Base-by-base conservation (phyloP, 371 early-diverging fungal genomes). In the Apophysomyces variabilis region DNA sequence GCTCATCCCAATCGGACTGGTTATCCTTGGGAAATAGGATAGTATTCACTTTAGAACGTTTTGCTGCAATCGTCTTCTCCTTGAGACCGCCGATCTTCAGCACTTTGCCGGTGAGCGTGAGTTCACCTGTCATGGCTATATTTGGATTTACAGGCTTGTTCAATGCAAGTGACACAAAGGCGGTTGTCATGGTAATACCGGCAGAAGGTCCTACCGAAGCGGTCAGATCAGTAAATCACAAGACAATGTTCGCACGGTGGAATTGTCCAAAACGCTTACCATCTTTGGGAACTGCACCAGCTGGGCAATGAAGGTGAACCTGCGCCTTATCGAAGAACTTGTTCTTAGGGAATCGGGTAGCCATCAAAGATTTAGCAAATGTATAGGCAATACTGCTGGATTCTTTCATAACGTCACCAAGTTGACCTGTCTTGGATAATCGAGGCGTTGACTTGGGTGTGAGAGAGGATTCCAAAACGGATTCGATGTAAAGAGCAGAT, bases 391-490 rank as follows among this genome's bases (percentile, higher is more conserved):
- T 95, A 16, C 89, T 90, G 7, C 94, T 85, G n/a, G 93, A 93
- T 76, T 99, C 99, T 81, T 98, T 96, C 98, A 99, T 99, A 32
- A 99, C 98, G 75, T 97, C 96, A 41, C 98, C 98, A 66, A 99
- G 83, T 72, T 99, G 97, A 21, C 98, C 99, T 1, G 99, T 97
- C 63, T 85, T 88, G 54, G 85, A 78, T 44, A 94, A 85, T 35
- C 80, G 72, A 54, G 94, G 92, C 37, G 87, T 87, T 9, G 87
- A 86, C 58, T 87, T 85, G n/a, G 83, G 80, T 7, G 76, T 68
- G 16, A 90, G 75, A 21, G 88, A 82, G 0, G 91, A 88, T 57
- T 96, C 96, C 5, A 96, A 83, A 21, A 96, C 94, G 16, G 96
- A 95, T 77, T 99, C 99, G 62, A 98, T 93, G 70, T 96, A 98